Conservation (phyloP, 1,139 yeast species). For the Geotrichum candidum region DNA sequence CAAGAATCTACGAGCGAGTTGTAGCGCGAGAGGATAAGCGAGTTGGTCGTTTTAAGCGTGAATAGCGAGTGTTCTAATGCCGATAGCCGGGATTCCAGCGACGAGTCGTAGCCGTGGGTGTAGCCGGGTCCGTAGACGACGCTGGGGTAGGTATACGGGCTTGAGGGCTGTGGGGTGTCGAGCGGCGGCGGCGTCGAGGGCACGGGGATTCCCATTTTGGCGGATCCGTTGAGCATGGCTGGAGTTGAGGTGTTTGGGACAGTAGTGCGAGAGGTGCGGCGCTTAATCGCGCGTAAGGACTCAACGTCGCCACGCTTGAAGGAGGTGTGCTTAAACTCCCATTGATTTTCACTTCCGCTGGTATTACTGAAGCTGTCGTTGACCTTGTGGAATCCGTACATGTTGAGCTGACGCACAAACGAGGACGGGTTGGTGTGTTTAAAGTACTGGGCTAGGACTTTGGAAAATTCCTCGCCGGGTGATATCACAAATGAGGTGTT, state of each 20-base stretch:
- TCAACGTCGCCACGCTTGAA: conserved; percentile 73
- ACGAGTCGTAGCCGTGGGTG: conserved; percentile 6
- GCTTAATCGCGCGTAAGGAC: conserved; percentile 56
- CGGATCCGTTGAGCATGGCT: neutral
- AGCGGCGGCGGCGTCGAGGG: conserved; percentile 5
- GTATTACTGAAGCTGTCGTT: conserved; percentile 29
- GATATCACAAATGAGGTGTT: conserved; percentile 42
- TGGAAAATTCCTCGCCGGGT: conserved; percentile 41
- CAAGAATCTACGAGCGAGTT: conserved; percentile 10
- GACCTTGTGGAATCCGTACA: conserved; percentile 94
- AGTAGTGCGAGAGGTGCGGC: conserved; percentile 45
- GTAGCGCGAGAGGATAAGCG: conserved; percentile 10
- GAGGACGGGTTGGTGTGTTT: conserved; percentile 93
- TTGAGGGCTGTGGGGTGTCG: conserved; percentile 9
- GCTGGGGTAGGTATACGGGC: conserved; percentile 2
- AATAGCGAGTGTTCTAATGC: conserved; percentile 23
- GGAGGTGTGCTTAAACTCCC: conserved; percentile 87
- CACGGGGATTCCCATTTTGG: neutral
- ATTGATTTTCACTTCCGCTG: conserved; percentile 36
- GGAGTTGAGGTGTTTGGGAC: neutral
- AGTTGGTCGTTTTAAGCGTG: conserved; percentile 12
- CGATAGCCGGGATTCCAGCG: conserved; percentile 19
- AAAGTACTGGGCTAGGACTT: conserved; percentile 80
- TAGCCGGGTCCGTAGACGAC: conserved; percentile 11
- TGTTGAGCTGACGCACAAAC: conserved; percentile 90